Conservation (phyloP, 495 filamentous ascomycete genomes). For the Penicillium tannophilum region DNA sequence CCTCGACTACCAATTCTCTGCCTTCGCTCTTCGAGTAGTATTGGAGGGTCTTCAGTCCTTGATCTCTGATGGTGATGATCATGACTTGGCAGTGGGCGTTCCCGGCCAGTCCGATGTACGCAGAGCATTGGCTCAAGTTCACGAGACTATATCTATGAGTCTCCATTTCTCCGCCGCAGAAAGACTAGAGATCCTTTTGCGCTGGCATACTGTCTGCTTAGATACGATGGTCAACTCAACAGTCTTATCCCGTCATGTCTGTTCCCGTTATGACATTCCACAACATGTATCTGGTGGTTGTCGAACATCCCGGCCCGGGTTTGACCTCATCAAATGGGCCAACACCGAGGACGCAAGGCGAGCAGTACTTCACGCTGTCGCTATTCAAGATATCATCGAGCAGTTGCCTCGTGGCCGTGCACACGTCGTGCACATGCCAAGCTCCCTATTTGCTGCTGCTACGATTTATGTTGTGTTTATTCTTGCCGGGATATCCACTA, state of each 20-base stretch:
- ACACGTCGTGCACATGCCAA: conserved; percentile 51
- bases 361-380: conserved; percentile 49
- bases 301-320: conserved; percentile 26
- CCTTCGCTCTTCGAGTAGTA: conserved; percentile 46
- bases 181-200: conserved; percentile 44
- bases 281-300: conserved; percentile 42
- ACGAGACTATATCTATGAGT: conserved; percentile 43
- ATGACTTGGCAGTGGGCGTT: conserved; percentile 42
- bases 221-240: conserved; percentile 49
- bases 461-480: conserved; percentile 48
- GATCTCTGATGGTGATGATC: conserved; percentile 43
- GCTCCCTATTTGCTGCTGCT: conserved; percentile 46
- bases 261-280: conserved; percentile 41
- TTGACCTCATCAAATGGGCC: conserved; percentile 45
- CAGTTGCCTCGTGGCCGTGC: conserved; percentile 48
- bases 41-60: conserved; percentile 51
- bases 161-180: conserved; percentile 42
- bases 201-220: conserved; percentile 54
- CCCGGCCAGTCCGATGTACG: conserved; percentile 45
- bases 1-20: conserved; percentile 42
- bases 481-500: conserved; percentile 38
- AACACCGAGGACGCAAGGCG: conserved; percentile 43
- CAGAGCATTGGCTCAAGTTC: conserved; percentile 44
- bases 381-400: conserved; percentile 55
- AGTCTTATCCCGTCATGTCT: conserved; percentile 43